Conservation (phyloP, 495 filamentous ascomycete genomes). For the Amniculicola lignicola region DNA sequence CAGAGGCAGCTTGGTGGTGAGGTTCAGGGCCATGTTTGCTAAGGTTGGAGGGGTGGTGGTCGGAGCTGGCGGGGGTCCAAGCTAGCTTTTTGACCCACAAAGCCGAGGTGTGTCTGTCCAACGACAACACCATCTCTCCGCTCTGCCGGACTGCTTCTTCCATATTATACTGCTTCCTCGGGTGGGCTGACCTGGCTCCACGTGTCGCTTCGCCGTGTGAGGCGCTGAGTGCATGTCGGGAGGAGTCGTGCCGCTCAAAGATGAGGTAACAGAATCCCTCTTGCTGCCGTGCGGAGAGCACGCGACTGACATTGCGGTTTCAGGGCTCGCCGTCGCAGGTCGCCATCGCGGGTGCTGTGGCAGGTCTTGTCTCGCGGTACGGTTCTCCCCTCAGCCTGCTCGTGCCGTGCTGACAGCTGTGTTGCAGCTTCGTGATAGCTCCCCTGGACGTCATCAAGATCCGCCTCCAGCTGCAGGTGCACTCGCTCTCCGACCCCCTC, state of each 20-base stretch:
- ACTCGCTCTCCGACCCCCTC: slow-evolving; percentile 68
- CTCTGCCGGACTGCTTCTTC: slow-evolving; percentile 11
- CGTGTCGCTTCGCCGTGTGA: neutral
- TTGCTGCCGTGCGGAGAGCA: neutral
- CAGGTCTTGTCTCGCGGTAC: slow-evolving; percentile 84
- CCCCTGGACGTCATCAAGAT: slow-evolving; percentile 96
- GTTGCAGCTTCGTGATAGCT: slow-evolving; percentile 74
- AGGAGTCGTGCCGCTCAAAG: slow-evolving; percentile 72
- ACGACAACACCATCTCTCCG: neutral
- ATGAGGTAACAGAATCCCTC: slow-evolving; percentile 62
- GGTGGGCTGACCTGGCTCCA: neutral
- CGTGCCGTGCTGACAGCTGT: neutral
- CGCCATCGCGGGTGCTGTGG: slow-evolving; percentile 76
- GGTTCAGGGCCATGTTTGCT: slow-evolving; percentile 17
- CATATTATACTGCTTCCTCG: neutral
- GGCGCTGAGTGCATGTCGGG: slow-evolving; percentile 65
- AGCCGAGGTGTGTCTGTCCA: slow-evolving; percentile 21
- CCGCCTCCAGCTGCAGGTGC: slow-evolving; percentile 84
- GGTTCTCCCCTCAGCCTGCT: neutral
- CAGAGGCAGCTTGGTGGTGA: slow-evolving; percentile 17
- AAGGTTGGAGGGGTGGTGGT: neutral
- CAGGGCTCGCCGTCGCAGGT: slow-evolving; percentile 82
- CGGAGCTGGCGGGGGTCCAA: neutral
- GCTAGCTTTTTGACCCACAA: neutral
- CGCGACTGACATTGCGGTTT: slow-evolving; percentile 4